These are phyloP conservation scores for Aureobasidium sp. DNA, from an alignment of 2,329 filamentous ascomycete genomes.

Conservation along the genomic window DNA sequence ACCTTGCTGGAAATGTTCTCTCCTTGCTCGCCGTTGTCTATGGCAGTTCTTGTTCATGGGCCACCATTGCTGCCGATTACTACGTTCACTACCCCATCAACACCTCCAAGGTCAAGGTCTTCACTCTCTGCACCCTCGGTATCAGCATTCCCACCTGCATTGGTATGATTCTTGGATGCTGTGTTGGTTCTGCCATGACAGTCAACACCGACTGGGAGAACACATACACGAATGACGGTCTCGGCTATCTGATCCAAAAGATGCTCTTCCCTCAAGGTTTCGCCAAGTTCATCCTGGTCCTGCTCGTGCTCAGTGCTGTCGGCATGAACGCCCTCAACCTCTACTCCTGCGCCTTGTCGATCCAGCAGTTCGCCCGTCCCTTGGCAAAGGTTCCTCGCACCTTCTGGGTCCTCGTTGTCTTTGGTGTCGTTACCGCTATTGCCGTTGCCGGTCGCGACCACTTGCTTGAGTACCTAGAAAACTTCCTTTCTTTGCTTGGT, in stretches of 20 bases:
- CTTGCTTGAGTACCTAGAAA: conserved; percentile 37
- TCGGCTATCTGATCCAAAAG: conserved; percentile 42
- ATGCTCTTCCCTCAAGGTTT: conserved; percentile 42
- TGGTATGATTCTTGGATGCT: conserved; percentile 30
- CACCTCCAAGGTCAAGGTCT: conserved; percentile 34
- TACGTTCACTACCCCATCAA: conserved; percentile 38
- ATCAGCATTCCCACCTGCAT: conserved; percentile 38
- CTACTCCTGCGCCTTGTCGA: conserved; percentile 39
- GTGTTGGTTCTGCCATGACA: conserved; percentile 11
- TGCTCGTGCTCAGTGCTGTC: conserved; percentile 30
- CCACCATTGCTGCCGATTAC: conserved; percentile 38
- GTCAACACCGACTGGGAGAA: conserved; percentile 27
- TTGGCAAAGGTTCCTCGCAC: conserved; percentile 47
- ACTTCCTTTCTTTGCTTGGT: conserved; percentile 41
- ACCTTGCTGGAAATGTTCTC: conserved; percentile 25
- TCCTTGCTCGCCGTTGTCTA: conserved; percentile 32
- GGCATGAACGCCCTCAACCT: conserved; percentile 36
- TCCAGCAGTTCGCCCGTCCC: conserved; percentile 42
- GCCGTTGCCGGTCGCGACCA: conserved; percentile 39
- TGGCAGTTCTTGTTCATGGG: conserved; percentile 35
- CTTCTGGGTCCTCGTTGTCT: conserved; percentile 41
- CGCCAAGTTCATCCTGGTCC: conserved; percentile 42
- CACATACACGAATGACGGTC: conserved; percentile 36
- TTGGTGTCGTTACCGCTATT: conserved; percentile 37
- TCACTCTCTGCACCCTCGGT: conserved; percentile 37